phyloP scores from a whole-genome alignment of 1,139 yeast genomes.

The Eremothecium cymbalariae region DNA sequence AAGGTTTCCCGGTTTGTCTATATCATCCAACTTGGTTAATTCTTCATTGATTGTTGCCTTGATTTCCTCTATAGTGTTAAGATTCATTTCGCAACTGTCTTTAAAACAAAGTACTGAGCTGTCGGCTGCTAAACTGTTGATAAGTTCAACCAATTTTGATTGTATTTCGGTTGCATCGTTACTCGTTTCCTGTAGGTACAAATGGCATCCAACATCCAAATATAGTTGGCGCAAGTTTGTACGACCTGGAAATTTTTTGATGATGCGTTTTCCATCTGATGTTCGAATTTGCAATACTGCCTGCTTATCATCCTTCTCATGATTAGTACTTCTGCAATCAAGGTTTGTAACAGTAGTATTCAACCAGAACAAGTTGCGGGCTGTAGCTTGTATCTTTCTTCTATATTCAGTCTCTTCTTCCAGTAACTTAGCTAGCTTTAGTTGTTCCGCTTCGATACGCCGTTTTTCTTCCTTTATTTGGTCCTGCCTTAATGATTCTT shows the following conservation, averaged over 20 bases:
- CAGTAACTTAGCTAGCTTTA: conserved; percentile 6
- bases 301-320: conserved; percentile 13
- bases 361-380: conserved; percentile 21
- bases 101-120: conserved; percentile 20
- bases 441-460: conserved; percentile 17
- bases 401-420: conserved; percentile 7
- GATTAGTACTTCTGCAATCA: not conserved
- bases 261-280: conserved; percentile 53
- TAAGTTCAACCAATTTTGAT: conserved; percentile 11
- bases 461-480: conserved; percentile 26
- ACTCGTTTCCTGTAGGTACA: conserved; percentile 19
- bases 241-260: conserved; percentile 45
- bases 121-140: conserved; percentile 14
- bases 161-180: conserved; percentile 9
- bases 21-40: conserved; percentile 14
- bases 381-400: conserved; percentile 13
- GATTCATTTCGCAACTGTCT: conserved; percentile 13
- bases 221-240: conserved; percentile 55
- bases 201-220: conserved; percentile 46
- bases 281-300: conserved; percentile 40
- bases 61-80: conserved; percentile 12
- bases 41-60: conserved; percentile 15
- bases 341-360: conserved; percentile 15
- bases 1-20: no score
- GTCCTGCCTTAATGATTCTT: conserved; percentile 33